phyloP scores from a whole-genome alignment of 495 filamentous ascomycete genomes.

The Gamarada debralockiae region DNA sequence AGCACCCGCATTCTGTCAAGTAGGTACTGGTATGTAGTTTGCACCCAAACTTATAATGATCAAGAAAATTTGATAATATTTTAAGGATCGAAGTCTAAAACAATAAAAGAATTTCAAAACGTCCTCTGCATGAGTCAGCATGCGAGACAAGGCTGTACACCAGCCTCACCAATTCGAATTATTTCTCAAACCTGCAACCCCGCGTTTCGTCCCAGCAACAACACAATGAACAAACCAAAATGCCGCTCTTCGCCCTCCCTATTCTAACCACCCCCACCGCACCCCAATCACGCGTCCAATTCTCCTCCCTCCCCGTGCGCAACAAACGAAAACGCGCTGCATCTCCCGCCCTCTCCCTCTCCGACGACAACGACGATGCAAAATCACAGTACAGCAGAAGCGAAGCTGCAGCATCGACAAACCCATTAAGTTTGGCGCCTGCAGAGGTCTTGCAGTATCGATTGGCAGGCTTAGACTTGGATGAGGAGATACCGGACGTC shows the following conservation, averaged over 20 bases:
- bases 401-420: conserved; percentile 13
- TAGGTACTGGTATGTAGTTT: too few relatives aligned
- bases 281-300: neutral
- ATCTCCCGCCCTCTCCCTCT: neutral
- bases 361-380: neutral
- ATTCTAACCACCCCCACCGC: conserved; percentile 3
- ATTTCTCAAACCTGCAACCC: neutral
- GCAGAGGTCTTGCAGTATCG: conserved; percentile 46
- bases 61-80: too few relatives aligned
- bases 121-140: neutral
- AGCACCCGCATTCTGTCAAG: too few relatives aligned
- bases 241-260: conserved; percentile 18
- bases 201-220: too few relatives aligned
- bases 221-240: conserved; percentile 1
- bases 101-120: too few relatives aligned
- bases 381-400: conserved; percentile 3
- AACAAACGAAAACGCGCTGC: conserved; percentile 19
- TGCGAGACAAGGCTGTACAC: neutral
- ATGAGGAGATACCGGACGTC: conserved; percentile 36
- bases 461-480: conserved; percentile 39
- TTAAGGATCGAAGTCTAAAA: too few relatives aligned
- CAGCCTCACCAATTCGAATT: neutral
- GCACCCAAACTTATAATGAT: too few relatives aligned
- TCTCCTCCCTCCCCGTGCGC: conserved; percentile 6
- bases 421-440: conserved; percentile 37